These are phyloP conservation scores for Petunia axillaris DNA, from an alignment of 257 asterid species.

Conservation along the genomic window DNA sequence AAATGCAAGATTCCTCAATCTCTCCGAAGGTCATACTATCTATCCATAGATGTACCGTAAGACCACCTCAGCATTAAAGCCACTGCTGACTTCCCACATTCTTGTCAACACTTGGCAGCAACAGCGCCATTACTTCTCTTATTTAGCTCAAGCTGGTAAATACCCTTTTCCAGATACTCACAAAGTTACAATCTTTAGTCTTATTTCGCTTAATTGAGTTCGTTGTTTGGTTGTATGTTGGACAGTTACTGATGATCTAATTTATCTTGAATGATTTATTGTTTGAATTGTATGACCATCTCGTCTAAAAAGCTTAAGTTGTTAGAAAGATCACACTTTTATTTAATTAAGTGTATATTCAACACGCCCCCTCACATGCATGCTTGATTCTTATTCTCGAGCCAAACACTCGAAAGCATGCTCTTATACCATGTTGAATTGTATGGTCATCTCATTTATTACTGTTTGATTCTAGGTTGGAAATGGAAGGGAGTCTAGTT, in stretches of 20 bases:
- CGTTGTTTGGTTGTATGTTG: background rate
- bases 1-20: no score
- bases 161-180: background rate
- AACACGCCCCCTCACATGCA: no score
- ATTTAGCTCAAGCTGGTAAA: background rate
- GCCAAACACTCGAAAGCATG: no score
- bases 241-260: background rate
- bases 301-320: no score
- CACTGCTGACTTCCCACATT: background rate
- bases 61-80: background rate
- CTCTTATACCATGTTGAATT: no score
- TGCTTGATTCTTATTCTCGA: no score
- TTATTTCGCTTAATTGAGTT: no score
- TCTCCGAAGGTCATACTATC: background rate
- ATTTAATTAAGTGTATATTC: no score
- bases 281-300: no score
- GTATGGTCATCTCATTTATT: background rate
- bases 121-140: background rate
- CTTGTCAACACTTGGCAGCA: background rate
- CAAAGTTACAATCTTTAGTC: background rate
- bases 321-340: no score
- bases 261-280: background rate
- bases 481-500: background rate
- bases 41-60: background rate
- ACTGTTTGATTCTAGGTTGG: background rate